Evolutionary conservation across 768 basidiomycete species (phyloP).

Genomic region (Boletus huronensis): DNA sequence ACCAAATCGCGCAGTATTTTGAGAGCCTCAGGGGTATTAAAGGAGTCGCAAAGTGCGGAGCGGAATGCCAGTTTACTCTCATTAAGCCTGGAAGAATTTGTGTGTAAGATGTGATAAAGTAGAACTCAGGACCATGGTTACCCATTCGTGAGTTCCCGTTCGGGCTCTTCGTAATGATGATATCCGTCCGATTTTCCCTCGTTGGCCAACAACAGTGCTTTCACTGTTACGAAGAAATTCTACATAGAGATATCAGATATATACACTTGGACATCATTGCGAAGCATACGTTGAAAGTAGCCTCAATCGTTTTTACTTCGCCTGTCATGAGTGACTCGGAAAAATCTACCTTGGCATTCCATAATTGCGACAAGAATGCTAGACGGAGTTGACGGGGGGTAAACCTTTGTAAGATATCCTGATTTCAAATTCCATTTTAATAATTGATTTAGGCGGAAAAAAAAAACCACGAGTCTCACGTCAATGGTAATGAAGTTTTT

Average conservation of each 20-base stretch:
- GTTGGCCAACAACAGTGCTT: conserved; percentile 64
- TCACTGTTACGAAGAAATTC: conserved; percentile 93
- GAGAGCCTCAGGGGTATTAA: conserved; percentile 89
- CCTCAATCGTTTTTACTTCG: conserved; percentile 84
- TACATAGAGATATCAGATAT: conserved; percentile 30
- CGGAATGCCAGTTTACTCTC: conserved; percentile 77
- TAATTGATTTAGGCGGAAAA: neutral
- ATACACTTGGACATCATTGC: neutral
- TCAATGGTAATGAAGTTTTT: conserved; percentile 99
- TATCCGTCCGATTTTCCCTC: conserved; percentile 52
- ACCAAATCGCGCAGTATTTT: conserved; percentile 76
- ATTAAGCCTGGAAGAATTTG: conserved; percentile 51
- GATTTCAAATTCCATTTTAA: conserved; percentile 10
- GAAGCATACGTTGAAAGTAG: conserved; percentile 71
- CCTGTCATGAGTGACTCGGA: conserved; percentile 85
- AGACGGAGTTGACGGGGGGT: conserved; percentile 86
- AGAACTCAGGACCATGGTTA: conserved; percentile 32
- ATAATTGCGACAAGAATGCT: conserved; percentile 85
- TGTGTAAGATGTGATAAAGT: conserved; percentile 9
- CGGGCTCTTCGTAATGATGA: conserved; percentile 63
- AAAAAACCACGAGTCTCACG: conserved; percentile 41
- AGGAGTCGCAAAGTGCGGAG: conserved; percentile 88
- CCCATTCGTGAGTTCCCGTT: conserved; percentile 66
- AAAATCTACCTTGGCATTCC: conserved; percentile 94
- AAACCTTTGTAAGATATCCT: conserved; percentile 86